Percentiles rank a stretch among this genome's conserved stretches.
Evolutionary conservation across 305 asterid species (phyloP).

Genomic region (Salvia sclarea): DNA sequence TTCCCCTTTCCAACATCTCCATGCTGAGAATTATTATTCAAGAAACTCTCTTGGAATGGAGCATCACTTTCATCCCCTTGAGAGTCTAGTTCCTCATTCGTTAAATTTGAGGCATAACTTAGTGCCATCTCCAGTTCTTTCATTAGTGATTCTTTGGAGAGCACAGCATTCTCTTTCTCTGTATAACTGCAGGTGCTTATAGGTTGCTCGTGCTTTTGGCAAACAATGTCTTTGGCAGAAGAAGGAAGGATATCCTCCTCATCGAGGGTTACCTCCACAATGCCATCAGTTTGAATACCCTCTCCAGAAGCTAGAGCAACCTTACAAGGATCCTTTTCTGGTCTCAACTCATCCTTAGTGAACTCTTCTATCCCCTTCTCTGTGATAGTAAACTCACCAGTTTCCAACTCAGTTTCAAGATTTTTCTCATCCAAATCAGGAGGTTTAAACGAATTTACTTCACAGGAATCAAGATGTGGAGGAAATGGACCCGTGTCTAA

Average conservation of each 20-base stretch:
- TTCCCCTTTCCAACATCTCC: slow-evolving; percentile 43
- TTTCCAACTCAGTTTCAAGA: slow-evolving; percentile 43
- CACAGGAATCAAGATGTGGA: slow-evolving; percentile 36
- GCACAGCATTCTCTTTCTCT: slow-evolving; percentile 38
- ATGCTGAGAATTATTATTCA: slow-evolving; percentile 37
- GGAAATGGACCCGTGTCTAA: slow-evolving; percentile 38
- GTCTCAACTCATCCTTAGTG: slow-evolving; percentile 37
- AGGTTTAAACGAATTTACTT: slow-evolving; percentile 33
- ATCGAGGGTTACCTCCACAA: slow-evolving; percentile 33
- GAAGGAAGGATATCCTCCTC: slow-evolving; percentile 38
- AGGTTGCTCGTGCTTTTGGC: slow-evolving; percentile 41
- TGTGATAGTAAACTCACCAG: slow-evolving; percentile 46
- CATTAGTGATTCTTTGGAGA: slow-evolving; percentile 58
- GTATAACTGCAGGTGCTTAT: slow-evolving; percentile 31
- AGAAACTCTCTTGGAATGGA: slow-evolving; percentile 37
- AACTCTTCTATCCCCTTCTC: slow-evolving; percentile 60
- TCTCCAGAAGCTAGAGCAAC: slow-evolving; percentile 38
- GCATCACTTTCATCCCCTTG: slow-evolving; percentile 56
- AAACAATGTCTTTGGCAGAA: slow-evolving; percentile 30
- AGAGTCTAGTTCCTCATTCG: slow-evolving; percentile 59
- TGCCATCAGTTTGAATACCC: slow-evolving; percentile 34
- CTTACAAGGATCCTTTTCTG: slow-evolving; percentile 33
- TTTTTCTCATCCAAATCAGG: slow-evolving; percentile 41
- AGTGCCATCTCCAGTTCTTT: slow-evolving; percentile 76
- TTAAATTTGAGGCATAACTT: slow-evolving; percentile 50